Base-by-base conservation (phyloP, 305 asterid species). In the Fraxinus sp. region DNA sequence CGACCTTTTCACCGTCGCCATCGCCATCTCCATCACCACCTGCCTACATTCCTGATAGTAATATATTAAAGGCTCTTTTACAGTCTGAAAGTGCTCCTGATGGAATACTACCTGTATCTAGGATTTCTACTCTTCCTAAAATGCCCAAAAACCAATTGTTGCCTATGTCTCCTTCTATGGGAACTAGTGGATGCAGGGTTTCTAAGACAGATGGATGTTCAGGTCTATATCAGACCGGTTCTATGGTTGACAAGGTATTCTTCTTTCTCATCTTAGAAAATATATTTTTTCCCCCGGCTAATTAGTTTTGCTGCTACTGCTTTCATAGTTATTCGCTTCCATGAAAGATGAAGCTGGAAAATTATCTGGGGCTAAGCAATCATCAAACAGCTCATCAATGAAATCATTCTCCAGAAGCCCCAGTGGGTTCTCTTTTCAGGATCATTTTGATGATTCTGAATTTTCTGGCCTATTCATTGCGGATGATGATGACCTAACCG, bases 21-120 rank as follows among this genome's bases (percentile, higher is more conserved):
- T 92, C 98, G 20, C 93, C 95, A 81, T 91, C 98, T 80, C 93
- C 94, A 81, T 89, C 98, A n/a, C 95, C 98, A 9, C 97, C 97
- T 55, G 79, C 92, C 14, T 79, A 89, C 76, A 44, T 76, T 84
- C 84, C 81, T 78, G 84, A 85, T 83, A 41, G 86, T 84, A 86
- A 81, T 55, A 73, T 86, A 78, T 68, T 91, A 24, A 91, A 90
- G 85, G 89, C 79, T 78, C 95, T 94, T 81, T 84, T 87, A 57
- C 89, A 95, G 75, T 90, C 87, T 78, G 98, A 91, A 86, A 94
- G 97, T 88, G 97, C 93, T 76, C 97, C 98, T 32, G 91, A 86
- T 81, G 91, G 92, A 73, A 90, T 91, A 82, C 30, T 91, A 82
- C 30, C 95, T 33, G 87, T 84, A 57, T 85, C 89, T 44, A 90